Evolutionary conservation across 2,329 filamentous ascomycete species (phyloP), one percentile per base, ranked within the genome.

Genomic region (Fusarium guadeloupense): DNA sequence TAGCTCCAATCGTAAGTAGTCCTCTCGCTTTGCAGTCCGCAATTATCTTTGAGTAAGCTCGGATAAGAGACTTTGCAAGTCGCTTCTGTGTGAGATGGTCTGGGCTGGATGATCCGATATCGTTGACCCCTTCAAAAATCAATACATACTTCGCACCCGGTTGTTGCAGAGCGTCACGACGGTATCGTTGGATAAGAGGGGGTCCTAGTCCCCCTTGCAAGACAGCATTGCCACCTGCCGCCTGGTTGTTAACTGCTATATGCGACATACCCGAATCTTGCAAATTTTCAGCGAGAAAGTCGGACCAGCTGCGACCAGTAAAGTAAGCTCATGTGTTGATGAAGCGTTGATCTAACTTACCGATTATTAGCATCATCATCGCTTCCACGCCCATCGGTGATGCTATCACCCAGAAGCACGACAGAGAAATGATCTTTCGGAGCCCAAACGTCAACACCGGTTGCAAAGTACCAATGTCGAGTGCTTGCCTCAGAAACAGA

Each of bases 381-480:
- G 13, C 60, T 63, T n/a, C 60, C 60, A 2, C 60, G 54, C 3
- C 60, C 60, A 12, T 63, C 60, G 6, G 60, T 63, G 20, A 63
- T 56, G 5, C 60, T 63, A 20, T 63, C 60, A 26, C 60, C 60
- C 2, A 63, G 19, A 14, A 63, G 54, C 1, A 63, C 60, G n/a
- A 64, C 45, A 4, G 59, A 37, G 9, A 52, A 64, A 8, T 63
- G 41, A 20, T 61, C 51, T 2, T 17, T 26, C 3, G 60, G 60
- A 3, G 9, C 59, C 60, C 48, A 63, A 1, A 33, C 25, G 12
- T 63, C 60, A 7, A 63, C 13, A 2, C 49, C 60, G 2, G 44
- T 64, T 1, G 50, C 59, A 38, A 63, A 63, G 16, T 63, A 63
- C 60, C 60, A 63, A 30, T 63, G 60, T 1, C 38, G 44, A 14